Evolutionary conservation across 2,329 filamentous ascomycete species (phyloP), one percentile per base, ranked within the genome.

Genomic region (Cladophialophora bantiana): DNA sequence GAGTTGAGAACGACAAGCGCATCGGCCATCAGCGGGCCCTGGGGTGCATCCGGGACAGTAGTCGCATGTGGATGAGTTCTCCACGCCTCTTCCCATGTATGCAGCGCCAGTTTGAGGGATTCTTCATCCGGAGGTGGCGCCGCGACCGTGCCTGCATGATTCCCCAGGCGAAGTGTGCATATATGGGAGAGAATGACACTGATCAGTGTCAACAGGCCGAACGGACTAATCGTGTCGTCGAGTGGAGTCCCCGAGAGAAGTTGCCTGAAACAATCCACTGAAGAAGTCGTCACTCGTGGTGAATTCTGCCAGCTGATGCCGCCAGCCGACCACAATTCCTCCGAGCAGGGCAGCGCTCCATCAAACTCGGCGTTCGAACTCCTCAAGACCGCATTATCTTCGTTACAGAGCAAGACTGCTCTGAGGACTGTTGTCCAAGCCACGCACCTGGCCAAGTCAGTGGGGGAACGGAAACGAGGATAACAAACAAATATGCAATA

Each of bases 321-420:
- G 13, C 53, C 53, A 12, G 53, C 53, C 6, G 53, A 35, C 53
- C 53, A 55, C 20, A 59, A 36, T 20, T 59, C 36, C 31, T 59
- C 56, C 31, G 56, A 48, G 18, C 56, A 59, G 36, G 56, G 56
- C 12, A 59, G 38, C 40, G 26, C 4, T 20, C 36, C 40, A 2
- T 59, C 40, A 7, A 59, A 48, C 31, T 59, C 56, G 40, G 56
- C 45, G 56, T 48, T 59, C 20, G 56, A 59, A 38, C 56, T 45
- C 40, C 56, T 48, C 56, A 59, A 31, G 12, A 48, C 56, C 56
- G 56, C 56, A 34, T 59, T 59, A 18, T 59, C 56, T 34, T 59
- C 56, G 56, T 59, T 48, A 42, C 56, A 59, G n/a, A 59, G 56
- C 38, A 59, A 20, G 2, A 59, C 56, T 32, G 56, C 56, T 35